Evolutionary conservation across 805 yeast genomes (phyloP), one percentile per base, ranked within the genome.

Genomic region (Kuraishia ogatae): DNA sequence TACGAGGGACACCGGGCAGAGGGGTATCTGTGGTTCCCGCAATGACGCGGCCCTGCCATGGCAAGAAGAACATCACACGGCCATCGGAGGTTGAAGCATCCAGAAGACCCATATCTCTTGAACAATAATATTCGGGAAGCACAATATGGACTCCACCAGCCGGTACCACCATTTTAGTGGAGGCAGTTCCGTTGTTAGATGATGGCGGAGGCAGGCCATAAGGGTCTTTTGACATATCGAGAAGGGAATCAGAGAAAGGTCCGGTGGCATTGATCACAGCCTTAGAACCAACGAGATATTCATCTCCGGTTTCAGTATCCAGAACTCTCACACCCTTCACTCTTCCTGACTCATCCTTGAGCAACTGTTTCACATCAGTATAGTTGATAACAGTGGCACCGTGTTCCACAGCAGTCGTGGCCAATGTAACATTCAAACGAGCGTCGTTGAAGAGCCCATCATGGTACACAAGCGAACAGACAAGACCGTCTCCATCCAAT

Each of bases 21-120:
- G 97, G 96, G 53, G 89, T 86, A 74, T 92, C 98, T 55, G 98
- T 92, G 58, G 98, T 92, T 68, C 98, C 98, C 56, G 97, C 97
- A 61, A 92, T 78, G 39, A 92, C 96, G 70, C 91, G 88, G 5
- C 97, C 97, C 76, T 91, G 97, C 97, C 97, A 92, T 62, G 98
- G 98, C 70, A 92, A 77, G 77, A 93, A 92, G 74, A 92, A 92
- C 87, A 93, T 88, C 54, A 92, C 97, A 72, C 98, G 84, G 56
- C 97, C 97, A 68, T 92, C 98, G 39, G 93, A 77, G 51, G 98
- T 92, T 50, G 89, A 80, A 51, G 97, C 96, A 71, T 92, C 97
- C 57, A 92, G 78, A 59, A 92, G 77, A 59, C 98, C 98, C 79
- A 89, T 81, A 60, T 84, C 84, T 66, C 80, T 80, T 54, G 97